Evolutionary conservation across 2,329 filamentous ascomycete species (phyloP).

Genomic region (Cercospora sp.): DNA sequence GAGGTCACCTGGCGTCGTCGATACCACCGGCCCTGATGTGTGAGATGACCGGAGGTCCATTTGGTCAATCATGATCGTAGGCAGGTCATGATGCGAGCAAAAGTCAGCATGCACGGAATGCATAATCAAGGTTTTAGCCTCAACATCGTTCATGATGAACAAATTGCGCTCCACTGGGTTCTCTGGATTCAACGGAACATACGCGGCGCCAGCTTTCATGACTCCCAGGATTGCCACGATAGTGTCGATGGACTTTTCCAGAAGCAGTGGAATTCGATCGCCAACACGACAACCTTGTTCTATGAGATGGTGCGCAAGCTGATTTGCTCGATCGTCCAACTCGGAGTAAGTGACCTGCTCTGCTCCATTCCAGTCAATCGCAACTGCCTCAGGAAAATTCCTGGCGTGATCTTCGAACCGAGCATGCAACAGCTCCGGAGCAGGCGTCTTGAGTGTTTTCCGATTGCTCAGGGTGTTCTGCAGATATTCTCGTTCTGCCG

Average conservation of each 20-base stretch:
- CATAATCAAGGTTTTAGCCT: not conserved
- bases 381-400: not conserved
- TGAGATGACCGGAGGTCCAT: not conserved
- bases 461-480: not conserved
- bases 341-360: not conserved
- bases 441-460: not conserved
- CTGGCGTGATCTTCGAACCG: not conserved
- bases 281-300: not conserved
- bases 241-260: not conserved
- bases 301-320: not conserved
- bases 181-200: conserved; percentile 8
- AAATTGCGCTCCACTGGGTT: conserved; percentile 12
- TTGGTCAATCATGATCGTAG: not conserved
- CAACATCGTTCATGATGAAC: conserved; percentile 7
- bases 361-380: not conserved
- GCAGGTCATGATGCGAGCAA: not conserved
- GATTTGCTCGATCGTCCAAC: not conserved
- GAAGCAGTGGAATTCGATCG: not conserved
- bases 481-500: not conserved
- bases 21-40: not conserved
- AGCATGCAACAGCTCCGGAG: not conserved
- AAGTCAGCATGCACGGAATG: not conserved
- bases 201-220: conserved; percentile 7
- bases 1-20: not conserved
- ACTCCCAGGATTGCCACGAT: not conserved